phyloP scores from a whole-genome alignment of 495 filamentous ascomycete species.

The Tetracladium setigerum region DNA sequence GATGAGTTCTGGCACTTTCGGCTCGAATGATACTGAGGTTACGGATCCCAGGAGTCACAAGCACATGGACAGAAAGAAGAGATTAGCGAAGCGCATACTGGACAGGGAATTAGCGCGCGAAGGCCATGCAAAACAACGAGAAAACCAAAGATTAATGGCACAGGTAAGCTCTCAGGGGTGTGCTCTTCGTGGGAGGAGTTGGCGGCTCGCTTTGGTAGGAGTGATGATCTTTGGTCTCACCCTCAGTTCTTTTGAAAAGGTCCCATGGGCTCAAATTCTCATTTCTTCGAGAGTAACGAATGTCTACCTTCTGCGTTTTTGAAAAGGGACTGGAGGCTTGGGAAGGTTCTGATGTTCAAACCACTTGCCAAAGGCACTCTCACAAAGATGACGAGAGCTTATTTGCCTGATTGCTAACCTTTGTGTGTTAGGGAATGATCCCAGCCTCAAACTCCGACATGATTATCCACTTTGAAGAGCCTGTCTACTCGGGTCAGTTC shows the following conservation, averaged over 20 bases:
- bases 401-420: conserved; percentile 2
- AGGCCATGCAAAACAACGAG: conserved; percentile 39
- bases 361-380: too few species aligned
- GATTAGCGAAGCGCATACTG: conserved; percentile 58
- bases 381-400: background rate
- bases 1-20: conserved; percentile 76
- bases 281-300: too few species aligned
- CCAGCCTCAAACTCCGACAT: conserved; percentile 75
- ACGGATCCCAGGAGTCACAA: conserved; percentile 24
- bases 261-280: too few species aligned
- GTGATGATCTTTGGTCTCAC: too few species aligned
- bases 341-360: too few species aligned
- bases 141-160: conserved; percentile 54
- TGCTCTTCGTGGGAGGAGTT: too few species aligned
- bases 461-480: conserved; percentile 76
- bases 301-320: too few species aligned
- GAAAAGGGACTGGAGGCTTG: too few species aligned
- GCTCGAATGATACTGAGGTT: conserved; percentile 46
- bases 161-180: conserved; percentile 39
- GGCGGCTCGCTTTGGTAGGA: too few species aligned
- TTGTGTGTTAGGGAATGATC: conserved; percentile 40
- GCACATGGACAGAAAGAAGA: conserved; percentile 47
- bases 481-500: conserved; percentile 93
- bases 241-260: too few species aligned
- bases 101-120: conserved; percentile 72